Evolutionary conservation across 164 flowering plant genomes (phyloP).

Genomic region (Dillenia suffruticosa): DNA sequence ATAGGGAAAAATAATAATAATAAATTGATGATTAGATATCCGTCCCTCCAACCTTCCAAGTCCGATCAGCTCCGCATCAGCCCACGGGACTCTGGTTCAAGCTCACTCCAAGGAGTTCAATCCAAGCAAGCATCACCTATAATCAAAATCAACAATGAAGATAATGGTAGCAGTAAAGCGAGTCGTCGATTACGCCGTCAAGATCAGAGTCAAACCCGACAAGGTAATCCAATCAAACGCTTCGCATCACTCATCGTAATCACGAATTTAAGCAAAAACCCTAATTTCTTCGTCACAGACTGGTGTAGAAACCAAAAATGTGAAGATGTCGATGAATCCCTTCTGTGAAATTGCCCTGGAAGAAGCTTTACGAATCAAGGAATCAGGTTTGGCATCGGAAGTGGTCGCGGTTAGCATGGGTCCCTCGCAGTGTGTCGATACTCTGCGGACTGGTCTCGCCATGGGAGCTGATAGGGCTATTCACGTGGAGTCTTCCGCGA

Average conservation of each 20-base stretch:
- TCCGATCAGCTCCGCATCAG: too few species aligned
- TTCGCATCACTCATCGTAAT: not conserved
- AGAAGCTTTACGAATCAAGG: constrained; percentile 82
- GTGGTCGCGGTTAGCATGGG: constrained; percentile 94
- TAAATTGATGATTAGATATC: too few species aligned
- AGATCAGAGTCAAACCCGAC: constrained; percentile 92
- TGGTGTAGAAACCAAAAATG: constrained; percentile 81
- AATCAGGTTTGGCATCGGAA: constrained; percentile 80
- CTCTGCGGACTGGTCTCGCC: constrained; percentile 90
- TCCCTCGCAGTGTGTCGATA: constrained; percentile 66
- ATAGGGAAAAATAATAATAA: too few species aligned
- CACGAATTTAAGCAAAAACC: not conserved
- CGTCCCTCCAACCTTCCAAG: too few species aligned
- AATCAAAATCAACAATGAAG: constrained; percentile 46
- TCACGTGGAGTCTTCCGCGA: constrained; percentile 50
- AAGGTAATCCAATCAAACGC: constrained; percentile 39
- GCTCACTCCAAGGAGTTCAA: too few species aligned
- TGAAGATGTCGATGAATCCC: constrained; percentile 99
- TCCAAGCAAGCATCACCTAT: too few species aligned
- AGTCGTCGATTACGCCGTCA: constrained; percentile 92
- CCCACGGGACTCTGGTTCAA: too few species aligned
- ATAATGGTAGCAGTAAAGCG: constrained; percentile 90
- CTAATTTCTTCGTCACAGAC: constrained; percentile 26
- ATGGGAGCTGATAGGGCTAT: constrained; percentile 98
- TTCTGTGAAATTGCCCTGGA: constrained; percentile 95